Evolutionary conservation across 1,284 basidiomycete species (phyloP), one percentile per base, ranked within the genome.

Genomic region (Mixia osmundae): DNA sequence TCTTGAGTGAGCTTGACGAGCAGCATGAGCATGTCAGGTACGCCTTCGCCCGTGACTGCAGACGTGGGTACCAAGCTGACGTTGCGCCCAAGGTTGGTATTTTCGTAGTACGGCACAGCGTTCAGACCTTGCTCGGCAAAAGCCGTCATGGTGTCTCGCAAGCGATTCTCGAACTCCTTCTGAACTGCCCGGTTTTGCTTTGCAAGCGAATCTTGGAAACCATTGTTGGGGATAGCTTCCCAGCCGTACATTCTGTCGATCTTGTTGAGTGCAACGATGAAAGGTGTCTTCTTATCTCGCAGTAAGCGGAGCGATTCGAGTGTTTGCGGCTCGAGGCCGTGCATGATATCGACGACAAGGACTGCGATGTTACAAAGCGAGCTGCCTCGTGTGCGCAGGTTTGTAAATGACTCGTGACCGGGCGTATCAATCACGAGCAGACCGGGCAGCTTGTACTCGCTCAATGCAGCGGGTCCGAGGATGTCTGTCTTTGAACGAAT

Each of bases 11-110:
- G 67, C 57, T 91, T 87, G 58, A 95, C 71, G 53, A 99, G 72
- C 24, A 99, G 68, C 73, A 87, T 82, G 57, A 99, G 85, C 80
- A 99, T 85, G 61, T 99, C 91, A n/a, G 91, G 91, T 18, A 99
- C 70, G 61, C 91, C 91, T 61, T 99, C 91, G 44, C 91, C 91
- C 1, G 89, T 94, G 57, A 89, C 72, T 21, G 91, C 91, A 38
- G 89, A 95, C 5, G 91, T 97, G 23, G 91, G 91, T 12, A 99
- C 89, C 30, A 99, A 65, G 8, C 85, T 94, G 44, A 99, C 87
- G 51, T 87, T 85, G 42, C 76, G 70, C 35, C 76, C 80, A 47
- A 94, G 77, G 60, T 71, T 85, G 63, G 83, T 91, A 72, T 99
- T 99, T 39, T 94, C 77, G 61, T 94, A 95, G 65, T 94, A 97